A percentile compares a stretch with the other conserved stretches of the same genome.
phyloP scores from a whole-genome alignment of 495 filamentous ascomycete genomes.

The Neurospora sp. region DNA sequence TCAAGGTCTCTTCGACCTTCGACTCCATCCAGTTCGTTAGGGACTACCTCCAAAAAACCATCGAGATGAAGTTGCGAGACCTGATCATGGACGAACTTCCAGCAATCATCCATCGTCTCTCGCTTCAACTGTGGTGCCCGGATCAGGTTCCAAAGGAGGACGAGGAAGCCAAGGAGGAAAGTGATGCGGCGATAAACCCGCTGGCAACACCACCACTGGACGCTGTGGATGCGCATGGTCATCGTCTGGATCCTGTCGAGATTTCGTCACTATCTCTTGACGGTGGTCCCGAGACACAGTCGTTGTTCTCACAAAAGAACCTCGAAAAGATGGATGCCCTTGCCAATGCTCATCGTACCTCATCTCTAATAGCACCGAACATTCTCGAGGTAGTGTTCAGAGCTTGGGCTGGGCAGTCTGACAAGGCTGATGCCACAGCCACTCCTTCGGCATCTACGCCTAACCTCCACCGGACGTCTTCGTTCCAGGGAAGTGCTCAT shows the following conservation, averaged over 20 bases:
- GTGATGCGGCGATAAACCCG: conserved; percentile 56
- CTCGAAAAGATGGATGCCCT: conserved; percentile 65
- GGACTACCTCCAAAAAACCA: conserved; percentile 93
- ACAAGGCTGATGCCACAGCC: conserved; percentile 51
- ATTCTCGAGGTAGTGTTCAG: conserved; percentile 80
- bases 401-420: conserved; percentile 78
- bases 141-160: conserved; percentile 61
- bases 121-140: conserved; percentile 78
- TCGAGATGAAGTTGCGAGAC: conserved; percentile 84
- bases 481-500: conserved; percentile 49
- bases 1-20: conserved; percentile 97
- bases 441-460: conserved; percentile 45
- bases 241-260: conserved; percentile 59
- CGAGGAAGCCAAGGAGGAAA: conserved; percentile 32
- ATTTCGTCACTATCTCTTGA: conserved; percentile 69
- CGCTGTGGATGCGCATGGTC: conserved; percentile 65
- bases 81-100: conserved; percentile 97
- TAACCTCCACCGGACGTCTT: conserved; percentile 48
- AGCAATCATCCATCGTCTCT: conserved; percentile 89
- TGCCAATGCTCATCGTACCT: conserved; percentile 71
- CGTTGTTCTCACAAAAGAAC: conserved; percentile 86
- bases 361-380: conserved; percentile 77
- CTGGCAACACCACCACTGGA: conserved; percentile 70
- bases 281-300: conserved; percentile 63
- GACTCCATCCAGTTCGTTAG: conserved; percentile 97